phyloP scores from a whole-genome alignment of 805 yeast species.

The Priceomyces haplophilus region DNA sequence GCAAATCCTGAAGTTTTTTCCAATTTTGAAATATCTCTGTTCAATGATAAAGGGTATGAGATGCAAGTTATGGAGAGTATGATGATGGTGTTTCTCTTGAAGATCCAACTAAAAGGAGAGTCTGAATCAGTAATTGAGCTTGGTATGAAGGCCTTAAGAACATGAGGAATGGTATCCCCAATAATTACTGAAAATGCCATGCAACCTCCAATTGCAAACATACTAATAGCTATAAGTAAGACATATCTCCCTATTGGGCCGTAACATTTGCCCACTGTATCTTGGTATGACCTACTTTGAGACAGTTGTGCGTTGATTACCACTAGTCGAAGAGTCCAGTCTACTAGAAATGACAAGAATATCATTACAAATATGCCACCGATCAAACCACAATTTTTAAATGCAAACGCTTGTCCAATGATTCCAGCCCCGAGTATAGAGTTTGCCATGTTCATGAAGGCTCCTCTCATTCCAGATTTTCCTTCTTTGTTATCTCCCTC shows the following conservation, averaged over 20 bases:
- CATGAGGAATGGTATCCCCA: constrained; percentile 94
- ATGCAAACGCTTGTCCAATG: constrained; percentile 89
- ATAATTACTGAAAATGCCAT: constrained; percentile 92
- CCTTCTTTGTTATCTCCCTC: constrained; percentile 21
- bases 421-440: constrained; percentile 95
- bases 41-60: constrained; percentile 79
- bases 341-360: constrained; percentile 65
- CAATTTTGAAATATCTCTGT: constrained; percentile 74
- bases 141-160: constrained; percentile 64
- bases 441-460: constrained; percentile 96
- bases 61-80: constrained; percentile 64
- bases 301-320: constrained; percentile 78
- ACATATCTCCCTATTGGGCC: constrained; percentile 68
- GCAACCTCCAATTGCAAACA: constrained; percentile 92
- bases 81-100: constrained; percentile 70
- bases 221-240: constrained; percentile 72
- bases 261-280: constrained; percentile 74
- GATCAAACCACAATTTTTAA: constrained; percentile 71
- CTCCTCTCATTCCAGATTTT: constrained; percentile 61
- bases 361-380: constrained; percentile 68
- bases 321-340: constrained; percentile 81
- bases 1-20: constrained; percentile 90
- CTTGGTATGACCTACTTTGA: constrained; percentile 78
- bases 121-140: constrained; percentile 27
- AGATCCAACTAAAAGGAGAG: constrained; percentile 45